Evolutionary conservation across 257 asterid genomes (phyloP), one percentile per base, ranked within the genome.

Genomic region (Solanum boliviense): DNA sequence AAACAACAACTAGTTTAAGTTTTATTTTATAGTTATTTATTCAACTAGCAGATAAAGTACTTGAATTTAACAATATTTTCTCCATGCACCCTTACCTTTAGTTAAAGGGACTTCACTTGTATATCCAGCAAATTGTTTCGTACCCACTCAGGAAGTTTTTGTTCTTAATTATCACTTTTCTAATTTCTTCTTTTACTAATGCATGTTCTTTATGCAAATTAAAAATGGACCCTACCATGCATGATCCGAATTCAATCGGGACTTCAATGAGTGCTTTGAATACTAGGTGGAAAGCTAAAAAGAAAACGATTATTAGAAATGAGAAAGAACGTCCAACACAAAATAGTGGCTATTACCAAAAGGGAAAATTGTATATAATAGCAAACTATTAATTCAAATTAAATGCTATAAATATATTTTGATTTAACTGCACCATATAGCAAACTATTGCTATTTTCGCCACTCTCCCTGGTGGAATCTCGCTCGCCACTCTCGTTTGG

Each of bases 211-310:
- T 31, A 3, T 71, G 39, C 39, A 29, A 71, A 71, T 71, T 31
- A 31, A 0, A n/a, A 31, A 31, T 1, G 13, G 4, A 1, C 1
- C 23, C 1, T 16, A 2, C 0, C 3, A 6, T 52, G 23, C 9
- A 16, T 5, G 62, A 16, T 52, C 0, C 9, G 3, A 16, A 52
- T 52, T 16, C 0, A 52, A 0, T 16, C 0, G 1, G 0, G 0
- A 0, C 0, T 16, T 52, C 0, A 16, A 52, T 52, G 9, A 0
- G 9, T 16, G 4, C 1, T 52, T 52, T 0, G 0, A 5, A 52
- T 2, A 6, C 0, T 0, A 16, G 23, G 3, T 0, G 62, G 1
- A 52, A 52, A 52, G 1, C 21, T 48, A 48, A 48, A 48, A 48
- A 15, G 1, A 52, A 52, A 52, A 52, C 0, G 3, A 52, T 52